Base-by-base conservation (phyloP, 2,329 filamentous ascomycete genomes). In the Acarospora socialis region DNA sequence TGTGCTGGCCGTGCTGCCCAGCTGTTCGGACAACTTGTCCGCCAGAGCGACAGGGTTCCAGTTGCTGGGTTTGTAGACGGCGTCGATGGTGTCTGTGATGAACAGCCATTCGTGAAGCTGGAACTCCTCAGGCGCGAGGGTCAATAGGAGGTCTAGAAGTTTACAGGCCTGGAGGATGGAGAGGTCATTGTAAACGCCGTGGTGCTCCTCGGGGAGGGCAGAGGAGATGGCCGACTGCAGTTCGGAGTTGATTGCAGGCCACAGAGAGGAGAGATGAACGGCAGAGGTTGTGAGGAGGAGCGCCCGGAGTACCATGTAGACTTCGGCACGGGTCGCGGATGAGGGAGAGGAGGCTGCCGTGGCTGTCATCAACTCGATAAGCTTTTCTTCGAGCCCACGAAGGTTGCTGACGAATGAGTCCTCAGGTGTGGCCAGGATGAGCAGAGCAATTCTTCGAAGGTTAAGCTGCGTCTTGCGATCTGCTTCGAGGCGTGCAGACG, bases 101-200 rank as follows among this genome's bases (percentile, higher is more conserved):
- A 93, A 98, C 3, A 95, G 71, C 90, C 90, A 98, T 60, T 94
- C 83, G 47, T 92, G 79, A n/a, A 95, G 70, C 54, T 95, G 90
- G 57, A 95, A 98, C 52, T 98, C 90, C 44, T 98, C 90, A 0
- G 86, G 87, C 4, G 81, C 78, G 5, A 86, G 65, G 25, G 83
- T 77, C 9, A 95, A 69, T n/a, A 98, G 65, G 13, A 84, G 64
- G 48, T 98, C 90, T 3, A 98, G 68, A 3, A 98, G 67, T 51
- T 95, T 98, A 59, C 86, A 94, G 1, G 84, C 86, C 53, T 98
- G 87, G 3, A 98, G 60, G 10, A 94, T 62, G 2, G 80, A 75
- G 2, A 73, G 60, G 43, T 82, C 79, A 48, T 72, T 81, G 56
- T 83, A 93, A 7, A 71, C 77, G 15, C 90, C 81, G 8, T 73